Conservation (phyloP, 345 rosid genomes). For the Leavenworthia alabamica region DNA sequence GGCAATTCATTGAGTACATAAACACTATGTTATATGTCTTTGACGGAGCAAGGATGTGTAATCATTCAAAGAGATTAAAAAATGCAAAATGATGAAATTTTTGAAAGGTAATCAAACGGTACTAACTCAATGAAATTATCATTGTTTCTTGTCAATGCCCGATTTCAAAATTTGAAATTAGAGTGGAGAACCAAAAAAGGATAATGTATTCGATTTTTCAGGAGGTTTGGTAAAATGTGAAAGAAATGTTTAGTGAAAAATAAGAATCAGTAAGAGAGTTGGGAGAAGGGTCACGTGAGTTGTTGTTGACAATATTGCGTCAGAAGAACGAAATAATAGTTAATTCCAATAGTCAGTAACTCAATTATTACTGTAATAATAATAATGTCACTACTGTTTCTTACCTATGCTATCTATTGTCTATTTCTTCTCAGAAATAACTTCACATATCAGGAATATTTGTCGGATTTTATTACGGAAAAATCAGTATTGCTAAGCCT, state of each 20-base stretch:
- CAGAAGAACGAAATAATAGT: slow-evolving; percentile 15
- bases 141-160: slow-evolving; percentile 11
- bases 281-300: slow-evolving; percentile 32
- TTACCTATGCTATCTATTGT: slow-evolving; percentile 15
- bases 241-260: neutral
- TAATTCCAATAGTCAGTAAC: slow-evolving; percentile 7
- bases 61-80: neutral
- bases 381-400: slow-evolving; percentile 30
- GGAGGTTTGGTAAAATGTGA: slow-evolving; percentile 20
- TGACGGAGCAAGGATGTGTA: too few species aligned
- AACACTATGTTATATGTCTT: too few species aligned
- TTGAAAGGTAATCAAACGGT: slow-evolving; percentile 11
- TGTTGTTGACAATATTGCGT: slow-evolving; percentile 26
- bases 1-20: neutral
- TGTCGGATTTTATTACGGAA: slow-evolving; percentile 16
- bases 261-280: neutral
- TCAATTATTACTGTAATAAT: slow-evolving; percentile 33
- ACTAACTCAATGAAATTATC: slow-evolving; percentile 17
- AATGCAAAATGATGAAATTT: slow-evolving; percentile 8
- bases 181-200: neutral
- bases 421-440: slow-evolving; percentile 25
- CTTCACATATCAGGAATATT: slow-evolving; percentile 16
- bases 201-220: neutral
- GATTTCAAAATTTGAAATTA: slow-evolving; percentile 30
- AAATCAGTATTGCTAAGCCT: neutral